Percentiles rank a stretch among this genome's conserved stretches.
These are phyloP conservation scores for Dioscorea zingiberensis DNA, from an alignment of 106 monocot species.

Conservation along the genomic window DNA sequence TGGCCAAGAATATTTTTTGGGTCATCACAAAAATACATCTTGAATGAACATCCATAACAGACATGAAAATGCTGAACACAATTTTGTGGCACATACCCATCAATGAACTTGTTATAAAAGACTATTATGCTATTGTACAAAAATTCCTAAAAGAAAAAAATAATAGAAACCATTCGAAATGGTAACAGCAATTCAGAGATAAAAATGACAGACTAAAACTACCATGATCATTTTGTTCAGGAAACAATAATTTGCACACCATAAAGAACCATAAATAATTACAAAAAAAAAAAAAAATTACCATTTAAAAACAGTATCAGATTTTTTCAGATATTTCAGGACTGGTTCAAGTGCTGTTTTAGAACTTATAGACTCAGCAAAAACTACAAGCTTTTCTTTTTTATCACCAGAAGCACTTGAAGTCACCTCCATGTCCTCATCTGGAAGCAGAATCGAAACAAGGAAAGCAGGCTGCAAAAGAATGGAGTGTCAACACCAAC, in stretches of 20 bases:
- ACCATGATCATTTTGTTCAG: too few species aligned
- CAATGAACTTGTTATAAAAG: too few species aligned
- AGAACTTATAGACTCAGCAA: constrained; percentile 1
- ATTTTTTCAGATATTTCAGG: constrained; percentile 32
- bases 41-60: not conserved
- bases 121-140: too few species aligned
- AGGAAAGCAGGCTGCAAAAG: constrained; percentile 76
- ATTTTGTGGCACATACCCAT: not conserved
- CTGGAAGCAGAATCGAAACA: constrained; percentile 29
- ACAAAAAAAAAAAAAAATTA: constrained; percentile 4
- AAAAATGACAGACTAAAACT: too few species aligned
- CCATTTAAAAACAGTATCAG: constrained; percentile 38
- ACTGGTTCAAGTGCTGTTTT: constrained; percentile 31
- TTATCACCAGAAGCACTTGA: constrained; percentile 7
- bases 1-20: not conserved
- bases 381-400: constrained; percentile 1
- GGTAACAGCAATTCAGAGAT: too few species aligned
- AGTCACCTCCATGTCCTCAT: constrained; percentile 14
- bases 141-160: too few species aligned
- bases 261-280: too few species aligned
- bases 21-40: not conserved
- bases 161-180: too few species aligned
- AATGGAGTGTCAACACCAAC: not conserved
- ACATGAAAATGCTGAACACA: not conserved
- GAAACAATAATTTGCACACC: too few species aligned